Evolutionary conservation across 1,284 basidiomycete species (phyloP), one percentile per base, ranked within the genome.

Genomic region (Rhodotorula sp.): DNA sequence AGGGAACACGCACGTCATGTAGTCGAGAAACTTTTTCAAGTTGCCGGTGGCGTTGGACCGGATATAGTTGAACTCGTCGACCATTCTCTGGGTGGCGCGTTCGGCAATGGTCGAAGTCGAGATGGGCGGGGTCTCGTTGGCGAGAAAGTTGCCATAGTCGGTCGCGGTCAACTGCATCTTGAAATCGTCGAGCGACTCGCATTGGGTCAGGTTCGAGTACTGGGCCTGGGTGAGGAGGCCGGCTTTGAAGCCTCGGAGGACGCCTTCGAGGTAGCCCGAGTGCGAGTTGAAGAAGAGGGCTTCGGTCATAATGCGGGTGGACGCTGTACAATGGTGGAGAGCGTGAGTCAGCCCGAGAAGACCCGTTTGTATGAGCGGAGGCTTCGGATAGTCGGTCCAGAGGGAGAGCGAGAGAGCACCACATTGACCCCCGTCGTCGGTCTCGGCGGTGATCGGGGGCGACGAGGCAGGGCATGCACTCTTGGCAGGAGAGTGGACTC

Each of bases 61-160:
- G 66, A 99, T 83, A 81, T 91, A 99, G 82, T 95, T 93, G 86
- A 99, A 99, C 81, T 99, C 97, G 80, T 94, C 90, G 28, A 99
- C 95, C 52, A 99, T 88, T 75, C 93, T 87, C 79, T 93, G 89
- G 0, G 95, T 97, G 21, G 97, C 95, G 83, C 91, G 95, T 82
- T 97, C 94, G 21, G 93, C 88, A 79, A 99, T 97, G 62, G 93
- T 95, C 7, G 93, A 90, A 12, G 95, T 98, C 64, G 93, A 92
- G 71, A 98, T 87, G 23, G 95, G 95, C n/a, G 92, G 86, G 5
- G 95, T 90, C 81, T 99, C 97, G 80, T 97, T 98, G 50, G 95
- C 89, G 62, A 99, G 89, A 81, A 99, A 99, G 84, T 94, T 97
- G 80, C 95, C 94, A 82, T 99, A 99, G 84, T 99, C 97, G 16